Percentiles rank a stretch among this genome's conserved stretches.
Conservation (phyloP, 208 protist genomes). For the Crithidia brevicula region DNA sequence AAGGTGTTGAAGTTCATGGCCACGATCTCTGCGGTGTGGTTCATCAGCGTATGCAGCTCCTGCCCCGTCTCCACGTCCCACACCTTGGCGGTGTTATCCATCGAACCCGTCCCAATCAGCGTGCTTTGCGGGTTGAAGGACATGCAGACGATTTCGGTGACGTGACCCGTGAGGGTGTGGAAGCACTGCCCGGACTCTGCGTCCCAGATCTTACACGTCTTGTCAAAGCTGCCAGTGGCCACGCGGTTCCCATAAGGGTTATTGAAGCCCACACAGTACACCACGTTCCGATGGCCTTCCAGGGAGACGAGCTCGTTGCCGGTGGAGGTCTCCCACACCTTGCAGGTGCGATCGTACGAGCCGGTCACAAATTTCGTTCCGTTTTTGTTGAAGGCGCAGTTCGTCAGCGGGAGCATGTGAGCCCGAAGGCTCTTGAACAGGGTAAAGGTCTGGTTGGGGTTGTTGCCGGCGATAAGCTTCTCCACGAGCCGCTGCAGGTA, state of each 20-base stretch:
- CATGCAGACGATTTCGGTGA: slow-evolving; percentile 96
- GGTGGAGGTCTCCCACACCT: slow-evolving; percentile 95
- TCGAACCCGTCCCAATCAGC: slow-evolving; percentile 93
- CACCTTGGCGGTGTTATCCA: slow-evolving; percentile 96
- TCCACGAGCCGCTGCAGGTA: slow-evolving; percentile 92
- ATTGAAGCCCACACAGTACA: slow-evolving; percentile 97
- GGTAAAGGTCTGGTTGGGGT: slow-evolving; percentile 89
- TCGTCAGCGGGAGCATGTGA: slow-evolving; percentile 97
- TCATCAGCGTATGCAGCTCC: slow-evolving; percentile 89
- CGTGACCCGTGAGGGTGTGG: slow-evolving; percentile 93
- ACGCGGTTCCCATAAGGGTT: slow-evolving; percentile 95
- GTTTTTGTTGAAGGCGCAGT: slow-evolving; percentile 97
- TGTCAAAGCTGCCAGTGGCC: slow-evolving; percentile 96
- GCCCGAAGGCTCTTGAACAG: slow-evolving; percentile 95
- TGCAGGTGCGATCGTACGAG: slow-evolving; percentile 96
- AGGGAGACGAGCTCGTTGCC: slow-evolving; percentile 93
- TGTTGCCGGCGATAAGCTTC: slow-evolving; percentile 76
- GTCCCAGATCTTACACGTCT: slow-evolving; percentile 96
- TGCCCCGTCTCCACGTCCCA: slow-evolving; percentile 94
- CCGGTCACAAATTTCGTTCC: slow-evolving; percentile 95
- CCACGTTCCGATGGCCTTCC: slow-evolving; percentile 96
- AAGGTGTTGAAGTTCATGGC: slow-evolving; percentile 92
- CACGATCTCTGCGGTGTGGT: slow-evolving; percentile 96
- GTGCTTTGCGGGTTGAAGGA: slow-evolving; percentile 94
- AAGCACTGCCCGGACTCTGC: slow-evolving; percentile 86